A percentile compares a stretch with the other conserved stretches of the same genome.
These are phyloP conservation scores for Berberis vulgaris DNA, from an alignment of 164 flowering plant species.

Conservation along the genomic window DNA sequence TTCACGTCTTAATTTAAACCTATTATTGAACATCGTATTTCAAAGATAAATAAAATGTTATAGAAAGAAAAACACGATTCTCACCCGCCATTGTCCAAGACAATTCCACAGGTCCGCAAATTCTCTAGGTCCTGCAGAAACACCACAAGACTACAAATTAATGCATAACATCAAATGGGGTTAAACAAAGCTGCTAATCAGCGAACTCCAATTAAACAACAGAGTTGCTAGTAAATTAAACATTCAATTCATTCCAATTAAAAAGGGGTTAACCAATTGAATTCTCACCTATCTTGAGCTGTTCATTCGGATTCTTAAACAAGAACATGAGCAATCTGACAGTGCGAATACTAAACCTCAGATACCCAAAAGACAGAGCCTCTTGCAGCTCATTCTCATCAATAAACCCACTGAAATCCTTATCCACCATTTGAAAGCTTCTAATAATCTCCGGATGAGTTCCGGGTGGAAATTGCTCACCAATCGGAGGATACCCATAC, in stretches of 20 bases:
- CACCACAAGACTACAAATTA: neutral
- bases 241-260: no score
- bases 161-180: neutral
- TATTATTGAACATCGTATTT: slow-evolving; percentile 19
- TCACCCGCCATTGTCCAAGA: no score
- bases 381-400: slow-evolving; percentile 25
- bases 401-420: no score
- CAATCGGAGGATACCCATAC: slow-evolving; percentile 12
- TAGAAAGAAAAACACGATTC: slow-evolving; percentile 22
- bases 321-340: no score
- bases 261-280: no score
- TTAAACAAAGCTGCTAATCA: no score
- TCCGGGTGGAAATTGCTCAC: slow-evolving; percentile 39
- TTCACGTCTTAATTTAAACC: no score
- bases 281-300: slow-evolving; percentile 28
- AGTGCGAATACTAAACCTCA: slow-evolving; percentile 44
- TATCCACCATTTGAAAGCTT: slow-evolving; percentile 60
- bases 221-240: no score
- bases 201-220: neutral
- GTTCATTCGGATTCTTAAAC: no score
- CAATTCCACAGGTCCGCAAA: no score
- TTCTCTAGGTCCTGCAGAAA: neutral
- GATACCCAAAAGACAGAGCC: slow-evolving; percentile 51
- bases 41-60: slow-evolving; percentile 70
- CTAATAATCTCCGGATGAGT: slow-evolving; percentile 61